Evolutionary conservation across 2,329 filamentous ascomycete species (phyloP).

Genomic region (Fusarium brachygibbosum): DNA sequence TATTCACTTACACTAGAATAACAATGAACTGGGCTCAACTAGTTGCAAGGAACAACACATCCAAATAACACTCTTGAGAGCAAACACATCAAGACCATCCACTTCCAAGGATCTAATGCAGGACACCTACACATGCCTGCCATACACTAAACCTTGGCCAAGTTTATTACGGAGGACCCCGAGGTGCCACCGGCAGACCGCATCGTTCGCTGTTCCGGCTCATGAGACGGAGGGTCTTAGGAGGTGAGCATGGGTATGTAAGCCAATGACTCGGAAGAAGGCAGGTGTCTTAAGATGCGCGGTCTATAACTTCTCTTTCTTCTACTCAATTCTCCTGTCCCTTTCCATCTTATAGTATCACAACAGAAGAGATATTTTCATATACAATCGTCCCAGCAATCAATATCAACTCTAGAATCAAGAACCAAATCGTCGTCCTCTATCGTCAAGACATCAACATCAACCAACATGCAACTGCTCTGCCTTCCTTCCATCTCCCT

Average conservation of each 20-base stretch:
- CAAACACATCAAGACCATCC: slow-evolving; percentile 40
- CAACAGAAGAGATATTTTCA: not conserved
- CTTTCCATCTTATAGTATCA: slow-evolving; percentile 2
- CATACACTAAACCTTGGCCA: not conserved
- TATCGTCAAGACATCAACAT: not conserved
- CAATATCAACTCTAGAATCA: not conserved
- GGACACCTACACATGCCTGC: slow-evolving; percentile 20
- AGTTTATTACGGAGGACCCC: slow-evolving; percentile 14
- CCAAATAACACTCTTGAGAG: not conserved
- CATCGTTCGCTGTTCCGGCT: slow-evolving; percentile 31
- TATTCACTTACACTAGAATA: not conserved
- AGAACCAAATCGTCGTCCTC: not conserved
- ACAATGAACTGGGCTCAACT: not conserved
- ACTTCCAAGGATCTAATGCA: slow-evolving; percentile 32
- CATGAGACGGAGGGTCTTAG: slow-evolving; percentile 9
- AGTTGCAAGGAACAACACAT: slow-evolving; percentile 3
- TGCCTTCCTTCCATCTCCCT: slow-evolving; percentile 42
- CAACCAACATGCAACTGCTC: slow-evolving; percentile 42
- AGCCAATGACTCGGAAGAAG: slow-evolving; percentile 8
- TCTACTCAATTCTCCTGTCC: not conserved
- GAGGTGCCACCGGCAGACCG: slow-evolving; percentile 32
- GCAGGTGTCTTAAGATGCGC: not conserved
- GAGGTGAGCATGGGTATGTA: slow-evolving; percentile 6
- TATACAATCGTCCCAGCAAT: slow-evolving; percentile 9
- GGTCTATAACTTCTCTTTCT: slow-evolving; percentile 25